Conservation (phyloP, 2,329 filamentous ascomycete genomes). For the Thyridium curvatum region DNA sequence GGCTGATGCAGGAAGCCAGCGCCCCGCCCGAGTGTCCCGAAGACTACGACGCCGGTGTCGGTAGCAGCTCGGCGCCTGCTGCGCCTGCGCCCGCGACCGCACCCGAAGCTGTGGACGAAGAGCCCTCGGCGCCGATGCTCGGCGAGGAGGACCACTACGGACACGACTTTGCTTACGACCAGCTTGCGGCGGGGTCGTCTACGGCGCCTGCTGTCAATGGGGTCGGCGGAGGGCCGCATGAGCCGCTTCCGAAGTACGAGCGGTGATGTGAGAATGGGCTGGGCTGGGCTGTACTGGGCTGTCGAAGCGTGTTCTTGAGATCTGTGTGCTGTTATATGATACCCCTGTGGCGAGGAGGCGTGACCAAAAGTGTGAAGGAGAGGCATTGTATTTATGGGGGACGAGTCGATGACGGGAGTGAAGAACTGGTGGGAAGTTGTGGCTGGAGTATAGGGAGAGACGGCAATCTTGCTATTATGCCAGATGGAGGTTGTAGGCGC, state of each 20-base stretch:
- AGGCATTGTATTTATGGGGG: no score
- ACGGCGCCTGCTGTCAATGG: constrained; percentile 1
- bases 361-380: no score
- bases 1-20: constrained; percentile 59
- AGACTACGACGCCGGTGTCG: constrained; percentile 35
- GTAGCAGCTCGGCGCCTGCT: constrained; percentile 14
- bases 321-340: no score
- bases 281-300: no score
- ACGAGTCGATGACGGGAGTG: no score
- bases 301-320: no score
- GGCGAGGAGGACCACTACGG: constrained; percentile 45
- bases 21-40: constrained; percentile 53
- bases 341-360: no score
- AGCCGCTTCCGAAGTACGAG: constrained; percentile 22
- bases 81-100: constrained; percentile 18
- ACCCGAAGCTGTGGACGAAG: constrained; percentile 16
- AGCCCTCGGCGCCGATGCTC: constrained; percentile 54
- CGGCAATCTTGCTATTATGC: no score
- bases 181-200: background rate
- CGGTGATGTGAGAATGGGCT: constrained; percentile 9
- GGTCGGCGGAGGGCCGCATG: constrained; percentile 4
- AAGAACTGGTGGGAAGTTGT: no score
- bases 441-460: no score
- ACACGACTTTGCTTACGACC: constrained; percentile 14
- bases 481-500: no score